Percentiles rank a stretch among this genome's conserved stretches.
Evolutionary conservation across 352 stramenopile genomes (phyloP).

Genomic region (Pythium pyrilobum): DNA sequence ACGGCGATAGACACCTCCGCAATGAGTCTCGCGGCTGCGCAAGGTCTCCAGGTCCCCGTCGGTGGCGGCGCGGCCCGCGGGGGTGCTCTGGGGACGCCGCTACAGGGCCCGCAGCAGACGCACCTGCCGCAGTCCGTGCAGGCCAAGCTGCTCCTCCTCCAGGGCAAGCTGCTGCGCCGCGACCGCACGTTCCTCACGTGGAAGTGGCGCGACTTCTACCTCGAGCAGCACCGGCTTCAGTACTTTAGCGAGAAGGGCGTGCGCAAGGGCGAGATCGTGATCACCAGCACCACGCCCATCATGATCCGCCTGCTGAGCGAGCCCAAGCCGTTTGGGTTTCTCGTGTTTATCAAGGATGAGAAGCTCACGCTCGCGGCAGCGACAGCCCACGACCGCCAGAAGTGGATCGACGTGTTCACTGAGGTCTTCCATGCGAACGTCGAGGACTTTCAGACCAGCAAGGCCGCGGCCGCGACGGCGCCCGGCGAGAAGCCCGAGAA

Average conservation of each 20-base stretch:
- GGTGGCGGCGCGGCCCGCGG: not conserved
- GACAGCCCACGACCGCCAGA: constrained; percentile 61
- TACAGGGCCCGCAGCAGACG: not conserved
- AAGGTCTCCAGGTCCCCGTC: not conserved
- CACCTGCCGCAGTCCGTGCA: constrained; percentile 10
- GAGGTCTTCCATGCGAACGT: constrained; percentile 74
- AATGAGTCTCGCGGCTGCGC: not conserved
- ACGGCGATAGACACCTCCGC: not conserved
- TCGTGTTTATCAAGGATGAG: constrained; percentile 75
- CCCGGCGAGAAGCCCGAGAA: constrained; percentile 45
- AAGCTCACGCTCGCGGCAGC: constrained; percentile 72
- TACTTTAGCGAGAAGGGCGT: constrained; percentile 76
- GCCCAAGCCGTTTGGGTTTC: constrained; percentile 65
- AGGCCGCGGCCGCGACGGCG: constrained; percentile 6
- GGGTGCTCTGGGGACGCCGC: not conserved
- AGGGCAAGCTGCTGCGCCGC: constrained; percentile 69
- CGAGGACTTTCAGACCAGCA: constrained; percentile 35
- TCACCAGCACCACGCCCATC: constrained; percentile 61
- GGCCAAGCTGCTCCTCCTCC: constrained; percentile 25
- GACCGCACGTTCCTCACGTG: constrained; percentile 76
- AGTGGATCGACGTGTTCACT: constrained; percentile 78
- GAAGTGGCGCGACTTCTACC: constrained; percentile 80
- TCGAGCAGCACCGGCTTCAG: constrained; percentile 62
- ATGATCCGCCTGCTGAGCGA: constrained; percentile 63
- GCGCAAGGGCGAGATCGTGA: constrained; percentile 65